Evolutionary conservation across 176 grass and related monocot genomes (phyloP), one percentile per base, ranked within the genome.

Genomic region (Aegilops umbellulata): DNA sequence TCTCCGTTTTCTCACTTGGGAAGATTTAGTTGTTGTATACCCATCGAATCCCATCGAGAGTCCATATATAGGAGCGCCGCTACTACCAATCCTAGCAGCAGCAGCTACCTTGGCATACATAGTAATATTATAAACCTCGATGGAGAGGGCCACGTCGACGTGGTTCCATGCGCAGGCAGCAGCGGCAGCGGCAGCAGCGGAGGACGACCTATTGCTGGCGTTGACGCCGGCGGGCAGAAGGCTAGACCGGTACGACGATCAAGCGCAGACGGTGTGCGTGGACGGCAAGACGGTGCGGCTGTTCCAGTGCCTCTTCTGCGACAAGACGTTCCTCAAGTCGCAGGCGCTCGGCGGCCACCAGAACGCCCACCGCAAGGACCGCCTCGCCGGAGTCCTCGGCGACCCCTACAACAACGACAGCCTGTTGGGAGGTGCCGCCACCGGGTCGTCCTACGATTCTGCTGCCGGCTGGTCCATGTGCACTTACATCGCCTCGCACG

Each of bases 231-330:
- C 24, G 5, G 62, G 25, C 62, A 27, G 62, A 24, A 12, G 62
- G 24, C 24, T 12, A 65, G 62, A 30, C 62, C 25, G 62, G 12
- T 14, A 65, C 13, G 62, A 12, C 4, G 64, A 74, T 39, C 2
- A 13, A 41, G 24, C 23, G 3, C 41, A 70, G 12, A 36, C 58
- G 23, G 64, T 36, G 51, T 24, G 57, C 51, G 67, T 64, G 20
- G 62, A 22, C 35, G 86, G 81, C 20, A 70, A 74, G 68, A 86
- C 82, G 41, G 82, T 80, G 73, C 88, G 89, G 34, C 86, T 88
- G 26, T 94, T 94, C 87, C 95, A 98, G 91, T 97, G 95, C 84
- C 92, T 97, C 73, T 97, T 97, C 85, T 97, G 92, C 90, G 94
- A 97, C 92, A 97, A 97, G 79, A 97, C 94, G 81, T 97, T 97